Evolutionary conservation across 768 basidiomycete species (phyloP).

Genomic region (Pisolithus marmoratus): DNA sequence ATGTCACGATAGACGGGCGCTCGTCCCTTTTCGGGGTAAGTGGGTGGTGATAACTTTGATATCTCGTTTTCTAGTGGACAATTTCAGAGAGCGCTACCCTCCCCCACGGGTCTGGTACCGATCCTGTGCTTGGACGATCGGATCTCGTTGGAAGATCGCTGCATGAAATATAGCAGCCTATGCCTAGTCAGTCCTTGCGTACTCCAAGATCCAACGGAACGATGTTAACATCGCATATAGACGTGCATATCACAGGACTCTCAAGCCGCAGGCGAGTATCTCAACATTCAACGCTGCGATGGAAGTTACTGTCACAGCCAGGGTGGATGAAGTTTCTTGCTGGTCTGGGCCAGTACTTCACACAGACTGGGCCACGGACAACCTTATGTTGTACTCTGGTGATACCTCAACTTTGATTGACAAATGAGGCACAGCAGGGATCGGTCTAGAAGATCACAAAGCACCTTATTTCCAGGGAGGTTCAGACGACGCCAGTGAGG

Average conservation of each 20-base stretch:
- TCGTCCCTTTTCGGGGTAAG: conserved; percentile 78
- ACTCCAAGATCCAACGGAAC: background rate
- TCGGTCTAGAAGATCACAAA: conserved; percentile 82
- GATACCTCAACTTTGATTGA: conserved; percentile 10
- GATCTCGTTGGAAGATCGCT: conserved; percentile 69
- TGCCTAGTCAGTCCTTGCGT: conserved; percentile 50
- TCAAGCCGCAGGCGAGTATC: conserved; percentile 46
- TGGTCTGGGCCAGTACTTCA: conserved; percentile 58
- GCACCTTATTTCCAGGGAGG: conserved; percentile 75
- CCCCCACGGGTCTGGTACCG: conserved; percentile 77
- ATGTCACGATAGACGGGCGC: conserved; percentile 49
- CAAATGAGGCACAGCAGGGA: conserved; percentile 42
- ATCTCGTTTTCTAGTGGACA: conserved; percentile 3
- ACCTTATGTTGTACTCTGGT: conserved; percentile 11
- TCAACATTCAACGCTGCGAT: conserved; percentile 43
- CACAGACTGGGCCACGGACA: conserved; percentile 77
- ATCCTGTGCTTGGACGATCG: conserved; percentile 45
- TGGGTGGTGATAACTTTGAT: background rate
- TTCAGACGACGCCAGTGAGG: conserved; percentile 48
- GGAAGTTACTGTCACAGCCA: conserved; percentile 44
- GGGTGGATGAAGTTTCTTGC: conserved; percentile 54
- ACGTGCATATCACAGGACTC: conserved; percentile 64
- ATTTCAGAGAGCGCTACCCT: conserved; percentile 74
- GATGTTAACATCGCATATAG: conserved; percentile 20
- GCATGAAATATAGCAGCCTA: conserved; percentile 66